These are phyloP conservation scores for Waitea zeae DNA, from an alignment of 1,284 basidiomycete species.

Conservation along the genomic window DNA sequence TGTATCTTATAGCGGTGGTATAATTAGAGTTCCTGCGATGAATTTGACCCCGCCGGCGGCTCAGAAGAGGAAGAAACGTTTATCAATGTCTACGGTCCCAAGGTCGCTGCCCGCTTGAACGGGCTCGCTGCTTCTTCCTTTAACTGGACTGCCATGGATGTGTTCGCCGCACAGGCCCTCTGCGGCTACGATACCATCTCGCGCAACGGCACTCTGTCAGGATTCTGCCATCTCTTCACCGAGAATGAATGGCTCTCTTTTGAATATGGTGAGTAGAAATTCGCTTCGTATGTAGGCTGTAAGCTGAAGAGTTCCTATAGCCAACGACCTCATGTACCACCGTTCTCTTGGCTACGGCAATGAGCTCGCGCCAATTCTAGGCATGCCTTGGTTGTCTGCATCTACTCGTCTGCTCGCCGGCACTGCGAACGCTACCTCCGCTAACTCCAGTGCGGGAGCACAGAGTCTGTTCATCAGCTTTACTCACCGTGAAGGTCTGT, in stretches of 20 bases:
- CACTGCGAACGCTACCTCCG: slow-evolving; percentile 2
- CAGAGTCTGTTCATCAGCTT: slow-evolving; percentile 10
- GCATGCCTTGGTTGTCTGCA: slow-evolving; percentile 10
- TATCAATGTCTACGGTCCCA: slow-evolving; percentile 8
- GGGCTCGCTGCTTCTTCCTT: slow-evolving; percentile 7
- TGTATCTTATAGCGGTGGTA: background rate
- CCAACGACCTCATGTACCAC: slow-evolving; percentile 11
- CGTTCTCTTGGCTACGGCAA: slow-evolving; percentile 6
- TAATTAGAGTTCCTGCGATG: slow-evolving; percentile 8
- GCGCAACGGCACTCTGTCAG: slow-evolving; percentile 7
- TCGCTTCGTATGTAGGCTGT: background rate
- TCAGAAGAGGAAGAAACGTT: slow-evolving; percentile 9
- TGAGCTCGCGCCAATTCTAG: slow-evolving; percentile 9
- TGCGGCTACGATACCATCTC: slow-evolving; percentile 11
- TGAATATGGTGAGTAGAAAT: slow-evolving; percentile 6
- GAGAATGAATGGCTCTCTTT: slow-evolving; percentile 10
- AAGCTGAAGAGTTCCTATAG: background rate
- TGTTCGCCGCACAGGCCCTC: slow-evolving; percentile 10
- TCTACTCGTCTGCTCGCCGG: slow-evolving; percentile 3
- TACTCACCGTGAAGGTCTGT: slow-evolving; percentile 9
- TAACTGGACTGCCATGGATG: slow-evolving; percentile 9
- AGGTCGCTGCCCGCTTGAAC: slow-evolving; percentile 9
- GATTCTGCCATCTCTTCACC: slow-evolving; percentile 9
- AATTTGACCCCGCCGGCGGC: slow-evolving; percentile 8
- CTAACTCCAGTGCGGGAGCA: slow-evolving; percentile 1